Percentiles rank a stretch among this genome's conserved stretches.
Conservation (phyloP, 352 stramenopile species). For the Phytophthora crassamura region DNA sequence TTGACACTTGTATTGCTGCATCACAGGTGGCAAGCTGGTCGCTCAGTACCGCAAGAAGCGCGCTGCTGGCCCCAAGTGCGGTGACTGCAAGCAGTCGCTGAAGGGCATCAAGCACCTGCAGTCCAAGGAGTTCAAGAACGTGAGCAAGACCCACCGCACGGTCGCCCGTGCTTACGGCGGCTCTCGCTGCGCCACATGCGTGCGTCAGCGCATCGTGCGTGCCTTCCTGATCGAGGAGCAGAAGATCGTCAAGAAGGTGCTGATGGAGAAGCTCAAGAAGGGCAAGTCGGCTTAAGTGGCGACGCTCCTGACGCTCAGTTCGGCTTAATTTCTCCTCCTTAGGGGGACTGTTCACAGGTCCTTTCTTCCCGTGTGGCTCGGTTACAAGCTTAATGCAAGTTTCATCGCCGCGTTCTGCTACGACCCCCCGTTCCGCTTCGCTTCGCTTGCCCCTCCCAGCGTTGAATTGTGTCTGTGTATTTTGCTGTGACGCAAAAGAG, state of each 20-base stretch:
- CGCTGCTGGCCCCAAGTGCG: slow-evolving; percentile 94
- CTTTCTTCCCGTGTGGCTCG: slow-evolving; percentile 42
- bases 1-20: slow-evolving; percentile 6
- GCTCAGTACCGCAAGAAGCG: slow-evolving; percentile 97
- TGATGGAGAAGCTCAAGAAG: slow-evolving; percentile 95
- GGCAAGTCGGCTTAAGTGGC: slow-evolving; percentile 77
- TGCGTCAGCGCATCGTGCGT: slow-evolving; percentile 96
- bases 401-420: slow-evolving; percentile 36
- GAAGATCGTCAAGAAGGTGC: slow-evolving; percentile 99
- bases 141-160: slow-evolving; percentile 92
- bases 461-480: slow-evolving; percentile 1
- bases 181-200: slow-evolving; percentile 93
- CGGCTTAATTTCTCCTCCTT: slow-evolving; percentile 2
- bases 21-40: slow-evolving; percentile 89
- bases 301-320: background rate
- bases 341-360: slow-evolving; percentile 21
- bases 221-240: slow-evolving; percentile 99
- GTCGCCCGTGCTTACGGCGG: slow-evolving; percentile 98
- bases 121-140: slow-evolving; percentile 81
- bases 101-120: slow-evolving; percentile 89
- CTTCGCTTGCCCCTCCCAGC: too few relatives aligned
- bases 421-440: slow-evolving; percentile 25
- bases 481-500: too few relatives aligned
- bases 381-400: slow-evolving; percentile 54
- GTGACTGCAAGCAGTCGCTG: slow-evolving; percentile 95